These are phyloP conservation scores for Aaosphaeria arxii DNA, from an alignment of 2,329 filamentous ascomycete species.

Conservation along the genomic window DNA sequence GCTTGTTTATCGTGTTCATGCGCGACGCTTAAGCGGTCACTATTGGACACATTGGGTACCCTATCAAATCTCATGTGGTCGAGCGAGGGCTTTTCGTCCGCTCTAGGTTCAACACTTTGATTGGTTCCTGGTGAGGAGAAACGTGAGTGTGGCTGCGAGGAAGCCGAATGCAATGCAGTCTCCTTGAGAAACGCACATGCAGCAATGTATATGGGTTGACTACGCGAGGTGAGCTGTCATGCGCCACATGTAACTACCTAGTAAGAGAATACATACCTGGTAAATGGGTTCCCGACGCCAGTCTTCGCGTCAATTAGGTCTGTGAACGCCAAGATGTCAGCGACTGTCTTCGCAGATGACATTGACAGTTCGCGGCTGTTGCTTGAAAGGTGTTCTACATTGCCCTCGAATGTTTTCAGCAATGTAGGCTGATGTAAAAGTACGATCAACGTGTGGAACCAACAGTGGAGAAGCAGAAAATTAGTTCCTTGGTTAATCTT, in stretches of 20 bases:
- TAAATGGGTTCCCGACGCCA: conserved; percentile 84
- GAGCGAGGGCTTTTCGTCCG: conserved; percentile 29
- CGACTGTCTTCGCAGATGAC: conserved; percentile 89
- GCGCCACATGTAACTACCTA: background rate
- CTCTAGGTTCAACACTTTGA: conserved; percentile 28
- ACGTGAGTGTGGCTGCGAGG: conserved; percentile 61
- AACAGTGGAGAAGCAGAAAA: conserved; percentile 82
- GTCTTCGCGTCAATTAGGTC: conserved; percentile 83
- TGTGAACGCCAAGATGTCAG: conserved; percentile 82
- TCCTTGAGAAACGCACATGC: conserved; percentile 87
- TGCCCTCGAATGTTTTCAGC: conserved; percentile 70
- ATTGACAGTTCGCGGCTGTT: conserved; percentile 80
- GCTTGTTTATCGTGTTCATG: conserved; percentile 39
- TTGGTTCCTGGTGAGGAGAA: conserved; percentile 46
- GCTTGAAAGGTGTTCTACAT: conserved; percentile 68
- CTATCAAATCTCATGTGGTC: conserved; percentile 19
- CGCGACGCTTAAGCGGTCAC: conserved; percentile 9
- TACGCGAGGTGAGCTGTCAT: conserved; percentile 32
- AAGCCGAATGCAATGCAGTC: conserved; percentile 65
- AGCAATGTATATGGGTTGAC: conserved; percentile 87
- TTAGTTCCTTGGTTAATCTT: conserved; percentile 79
- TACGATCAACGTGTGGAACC: conserved; percentile 85
- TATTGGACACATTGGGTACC: conserved; percentile 5
- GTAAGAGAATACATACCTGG: conserved; percentile 38
- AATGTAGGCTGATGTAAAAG: conserved; percentile 81